Percentiles rank a stretch among this genome's conserved stretches.
Conservation (phyloP, 768 basidiomycete species). For the Pleurotus pulmonarius region DNA sequence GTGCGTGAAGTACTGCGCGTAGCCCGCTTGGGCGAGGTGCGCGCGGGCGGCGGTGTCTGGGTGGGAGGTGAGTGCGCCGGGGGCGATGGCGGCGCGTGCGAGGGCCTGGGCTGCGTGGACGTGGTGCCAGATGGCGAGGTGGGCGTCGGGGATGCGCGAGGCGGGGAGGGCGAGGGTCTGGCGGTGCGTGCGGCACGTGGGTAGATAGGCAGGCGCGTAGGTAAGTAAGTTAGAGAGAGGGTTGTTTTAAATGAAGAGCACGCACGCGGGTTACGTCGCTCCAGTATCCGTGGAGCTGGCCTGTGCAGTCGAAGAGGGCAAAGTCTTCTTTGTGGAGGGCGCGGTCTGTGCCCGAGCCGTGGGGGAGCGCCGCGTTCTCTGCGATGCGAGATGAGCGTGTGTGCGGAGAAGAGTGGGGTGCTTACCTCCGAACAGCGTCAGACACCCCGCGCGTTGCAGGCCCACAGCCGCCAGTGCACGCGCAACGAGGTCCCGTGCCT, state of each 20-base stretch:
- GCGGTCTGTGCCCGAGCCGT: constrained; percentile 75
- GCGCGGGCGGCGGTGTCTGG: constrained; percentile 64
- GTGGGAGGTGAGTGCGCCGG: constrained; percentile 43
- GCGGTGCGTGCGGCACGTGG: too few relatives aligned
- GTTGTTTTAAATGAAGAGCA: too few relatives aligned
- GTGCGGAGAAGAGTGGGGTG: neutral
- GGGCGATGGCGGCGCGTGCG: constrained; percentile 44
- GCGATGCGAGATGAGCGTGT: neutral
- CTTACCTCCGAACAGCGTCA: constrained; percentile 77
- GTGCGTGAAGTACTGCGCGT: constrained; percentile 71
- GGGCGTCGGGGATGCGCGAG: constrained; percentile 49
- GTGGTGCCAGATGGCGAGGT: constrained; percentile 57
- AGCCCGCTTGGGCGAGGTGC: constrained; percentile 37
- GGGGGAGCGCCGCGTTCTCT: constrained; percentile 88
- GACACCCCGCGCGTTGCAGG: constrained; percentile 50
- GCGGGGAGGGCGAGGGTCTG: constrained; percentile 65
- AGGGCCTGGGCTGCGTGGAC: constrained; percentile 62
- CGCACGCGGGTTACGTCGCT: constrained; percentile 78
- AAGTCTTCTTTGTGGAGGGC: constrained; percentile 54
- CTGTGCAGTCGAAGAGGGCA: constrained; percentile 73
- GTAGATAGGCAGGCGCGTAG: too few relatives aligned
- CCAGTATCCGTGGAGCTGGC: constrained; percentile 66
- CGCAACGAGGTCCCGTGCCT: constrained; percentile 56
- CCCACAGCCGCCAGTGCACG: constrained; percentile 56
- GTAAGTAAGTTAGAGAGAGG: too few relatives aligned